Evolutionary conservation across 2,329 filamentous ascomycete species (phyloP), one percentile per base, ranked within the genome.

Genomic region (Raffaelea albimanens): DNA sequence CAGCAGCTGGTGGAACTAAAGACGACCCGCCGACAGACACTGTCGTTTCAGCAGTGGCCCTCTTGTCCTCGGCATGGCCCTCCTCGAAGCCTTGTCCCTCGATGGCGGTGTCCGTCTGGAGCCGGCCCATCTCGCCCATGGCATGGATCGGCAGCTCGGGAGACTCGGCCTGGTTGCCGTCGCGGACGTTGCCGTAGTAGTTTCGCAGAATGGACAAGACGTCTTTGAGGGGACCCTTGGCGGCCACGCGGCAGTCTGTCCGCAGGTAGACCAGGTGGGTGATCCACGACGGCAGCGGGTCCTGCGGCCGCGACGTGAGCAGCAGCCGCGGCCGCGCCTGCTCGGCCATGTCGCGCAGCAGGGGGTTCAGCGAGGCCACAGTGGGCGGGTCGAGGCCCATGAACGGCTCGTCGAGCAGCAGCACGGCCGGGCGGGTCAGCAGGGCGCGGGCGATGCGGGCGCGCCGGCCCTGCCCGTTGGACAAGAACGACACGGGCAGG

Each of bases 331-430:
- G 90, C 7, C 71, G 73, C 14, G 76, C 76, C 43, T 73, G 75
- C 50, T 77, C 72, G 0, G 88, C 85, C 48, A 96, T 67, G 0
- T 72, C 72, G 53, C 79, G 68, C 20, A 96, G 68, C 42, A 97
- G 70, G 0, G 75, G 72, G 38, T 85, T 91, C 55, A 97, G 67
- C 2, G 77, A 76, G 13, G 76, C 72, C 13, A 87, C 77, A 0
- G 89, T 94, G 5, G 82, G 83, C 14, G 91, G 93, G 63, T 97
- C 93, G 16, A 98, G 71, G 0, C 93, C 91, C 86, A 96, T 95
- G 60, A 96, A 96, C 1, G 93, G 91, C 57, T 95, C 91, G 65
- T 98, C 93, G 2, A 95, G 71, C 45, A 97, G 71, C 51, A 98
- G 61, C 11, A 95, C 75, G 63, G 94, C 85, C 0, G 93, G 93